Conservation (phyloP, 805 yeast species). For the Candida peoriensis region DNA sequence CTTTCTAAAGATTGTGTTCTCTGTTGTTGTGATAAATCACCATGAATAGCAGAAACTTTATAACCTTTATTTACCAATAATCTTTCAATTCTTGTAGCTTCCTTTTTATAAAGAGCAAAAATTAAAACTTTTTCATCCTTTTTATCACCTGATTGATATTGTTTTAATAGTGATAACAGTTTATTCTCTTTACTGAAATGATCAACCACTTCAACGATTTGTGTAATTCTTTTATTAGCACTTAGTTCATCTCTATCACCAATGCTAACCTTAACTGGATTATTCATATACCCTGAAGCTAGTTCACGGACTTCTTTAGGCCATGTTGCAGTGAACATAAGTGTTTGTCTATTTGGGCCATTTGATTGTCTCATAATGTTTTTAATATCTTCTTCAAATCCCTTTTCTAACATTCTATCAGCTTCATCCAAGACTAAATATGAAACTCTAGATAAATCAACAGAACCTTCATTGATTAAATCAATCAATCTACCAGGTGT, state of each 20-base stretch:
- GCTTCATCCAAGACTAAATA: conserved; percentile 95
- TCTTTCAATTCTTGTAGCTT: conserved; percentile 87
- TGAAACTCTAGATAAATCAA: conserved; percentile 59
- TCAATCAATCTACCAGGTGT: conserved; percentile 98
- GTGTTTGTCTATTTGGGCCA: conserved; percentile 64
- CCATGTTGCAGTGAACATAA: conserved; percentile 99
- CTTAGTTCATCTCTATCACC: conserved; percentile 92
- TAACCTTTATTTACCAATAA: conserved; percentile 68
- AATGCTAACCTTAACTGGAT: conserved; percentile 85
- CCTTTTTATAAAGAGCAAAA: conserved; percentile 94
- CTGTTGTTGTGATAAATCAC: conserved; percentile 89
- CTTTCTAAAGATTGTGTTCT: conserved; percentile 82
- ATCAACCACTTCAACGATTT: conserved; percentile 87
- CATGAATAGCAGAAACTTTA: conserved; percentile 89
- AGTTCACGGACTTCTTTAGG: conserved; percentile 96
- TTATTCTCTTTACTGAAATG: conserved; percentile 74
- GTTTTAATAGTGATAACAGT: conserved; percentile 62
- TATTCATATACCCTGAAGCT: conserved; percentile 77
- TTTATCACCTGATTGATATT: conserved; percentile 65
- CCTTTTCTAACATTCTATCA: conserved; percentile 97
- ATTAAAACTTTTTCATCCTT: conserved; percentile 79
- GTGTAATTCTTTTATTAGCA: conserved; percentile 92
- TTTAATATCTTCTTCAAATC: conserved; percentile 95
- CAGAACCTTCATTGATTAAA: conserved; percentile 81
- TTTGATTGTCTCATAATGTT: conserved; percentile 64